phyloP scores from a whole-genome alignment of 225 moss, liverwort and hornwort genomes.

The Sphagnum tenellum region DNA sequence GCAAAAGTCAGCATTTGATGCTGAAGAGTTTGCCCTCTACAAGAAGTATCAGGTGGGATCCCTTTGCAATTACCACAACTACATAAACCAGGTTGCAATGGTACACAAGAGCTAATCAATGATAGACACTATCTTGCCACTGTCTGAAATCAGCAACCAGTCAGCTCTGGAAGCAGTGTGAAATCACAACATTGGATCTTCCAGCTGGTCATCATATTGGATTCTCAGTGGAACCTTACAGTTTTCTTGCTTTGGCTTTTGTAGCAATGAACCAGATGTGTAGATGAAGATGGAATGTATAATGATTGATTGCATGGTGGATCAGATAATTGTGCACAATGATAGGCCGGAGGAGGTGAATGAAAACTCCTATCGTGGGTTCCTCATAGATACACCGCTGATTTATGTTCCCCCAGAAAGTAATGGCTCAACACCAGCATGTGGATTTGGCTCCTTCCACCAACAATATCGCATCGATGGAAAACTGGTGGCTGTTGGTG shows the following conservation, averaged over 20 bases:
- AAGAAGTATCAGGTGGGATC: slow-evolving; percentile 74
- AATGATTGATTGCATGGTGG: slow-evolving; percentile 1
- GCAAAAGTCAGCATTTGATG: slow-evolving; percentile 70
- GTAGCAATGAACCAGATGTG: too few relatives aligned
- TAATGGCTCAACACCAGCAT: slow-evolving; percentile 66
- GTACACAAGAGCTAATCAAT: too few relatives aligned
- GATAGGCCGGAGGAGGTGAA: slow-evolving; percentile 73
- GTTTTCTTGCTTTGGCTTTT: too few relatives aligned
- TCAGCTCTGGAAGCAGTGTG: too few relatives aligned
- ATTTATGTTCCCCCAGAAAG: slow-evolving; percentile 57
- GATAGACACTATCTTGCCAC: too few relatives aligned
- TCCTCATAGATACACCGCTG: slow-evolving; percentile 81
- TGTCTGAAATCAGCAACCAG: too few relatives aligned
- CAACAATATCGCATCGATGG: slow-evolving; percentile 89
- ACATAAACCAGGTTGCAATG: too few relatives aligned
- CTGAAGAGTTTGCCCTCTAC: slow-evolving; percentile 85
- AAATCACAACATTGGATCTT: too few relatives aligned
- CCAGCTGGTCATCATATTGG: too few relatives aligned
- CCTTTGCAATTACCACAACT: too few relatives aligned
- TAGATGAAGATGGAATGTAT: too few relatives aligned
- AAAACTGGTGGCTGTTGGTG: slow-evolving; percentile 86
- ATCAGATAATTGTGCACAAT: slow-evolving; percentile 75
- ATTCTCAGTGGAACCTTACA: too few relatives aligned
- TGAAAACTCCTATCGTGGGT: slow-evolving; percentile 62
- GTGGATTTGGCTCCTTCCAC: slow-evolving; percentile 98